These are phyloP conservation scores for Microbotryum saponariae DNA, from an alignment of 1,284 basidiomycete genomes.

Conservation along the genomic window DNA sequence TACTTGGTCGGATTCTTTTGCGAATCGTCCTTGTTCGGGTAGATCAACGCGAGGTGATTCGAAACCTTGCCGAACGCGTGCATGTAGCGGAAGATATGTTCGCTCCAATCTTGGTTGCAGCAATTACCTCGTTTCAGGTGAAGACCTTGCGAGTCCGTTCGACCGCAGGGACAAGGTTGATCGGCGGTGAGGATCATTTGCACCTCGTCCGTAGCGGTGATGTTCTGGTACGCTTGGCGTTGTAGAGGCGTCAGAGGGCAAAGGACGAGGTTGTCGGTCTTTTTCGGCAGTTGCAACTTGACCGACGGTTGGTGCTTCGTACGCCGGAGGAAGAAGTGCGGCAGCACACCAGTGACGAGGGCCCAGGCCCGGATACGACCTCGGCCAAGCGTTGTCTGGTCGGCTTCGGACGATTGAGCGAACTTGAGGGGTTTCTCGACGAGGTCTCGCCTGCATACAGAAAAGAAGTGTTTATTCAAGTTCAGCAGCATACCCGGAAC, in stretches of 20 bases:
- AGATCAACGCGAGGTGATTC: constrained; percentile 72
- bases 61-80: constrained; percentile 71
- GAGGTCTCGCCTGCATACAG: constrained; percentile 11
- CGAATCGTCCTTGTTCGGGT: constrained; percentile 52
- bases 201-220: constrained; percentile 55
- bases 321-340: constrained; percentile 67
- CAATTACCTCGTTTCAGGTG: constrained; percentile 36
- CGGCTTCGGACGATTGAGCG: constrained; percentile 56
- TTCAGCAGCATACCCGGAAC: constrained; percentile 46
- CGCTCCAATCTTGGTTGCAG: constrained; percentile 34
- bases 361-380: constrained; percentile 44
- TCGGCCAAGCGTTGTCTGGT: constrained; percentile 54
- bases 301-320: constrained; percentile 20
- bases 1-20: constrained; percentile 38
- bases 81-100: constrained; percentile 47
- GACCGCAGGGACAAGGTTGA: constrained; percentile 64
- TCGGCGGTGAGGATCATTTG: constrained; percentile 60
- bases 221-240: constrained; percentile 58
- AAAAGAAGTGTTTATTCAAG: constrained; percentile 25
- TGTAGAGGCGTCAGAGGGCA: constrained; percentile 68
- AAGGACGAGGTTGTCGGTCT: constrained; percentile 79
- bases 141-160: constrained; percentile 39
- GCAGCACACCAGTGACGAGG: constrained; percentile 59
- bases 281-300: constrained; percentile 58
- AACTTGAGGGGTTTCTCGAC: constrained; percentile 48